Evolutionary conservation across 2,329 filamentous ascomycete genomes (phyloP).

Genomic region (Fusarium protoensiforme): DNA sequence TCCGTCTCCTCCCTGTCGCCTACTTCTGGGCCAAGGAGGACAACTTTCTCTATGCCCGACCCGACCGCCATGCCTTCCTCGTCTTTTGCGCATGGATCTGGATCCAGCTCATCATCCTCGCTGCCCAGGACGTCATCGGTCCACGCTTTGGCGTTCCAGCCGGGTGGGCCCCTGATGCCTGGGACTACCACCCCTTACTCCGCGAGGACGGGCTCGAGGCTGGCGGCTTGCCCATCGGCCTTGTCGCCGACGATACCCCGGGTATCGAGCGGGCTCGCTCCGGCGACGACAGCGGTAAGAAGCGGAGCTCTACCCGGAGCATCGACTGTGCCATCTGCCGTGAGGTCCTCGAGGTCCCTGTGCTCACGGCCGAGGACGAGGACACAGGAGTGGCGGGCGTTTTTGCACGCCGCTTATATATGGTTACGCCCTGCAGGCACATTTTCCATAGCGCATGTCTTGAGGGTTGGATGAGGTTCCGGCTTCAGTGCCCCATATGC

Average conservation of each 20-base stretch:
- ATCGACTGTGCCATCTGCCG: conserved; percentile 98
- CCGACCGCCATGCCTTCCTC: conserved; percentile 73
- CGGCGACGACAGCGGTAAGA: conserved; percentile 50
- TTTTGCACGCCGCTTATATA: conserved; percentile 85
- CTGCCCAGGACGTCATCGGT: conserved; percentile 84
- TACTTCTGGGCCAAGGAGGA: conserved; percentile 85
- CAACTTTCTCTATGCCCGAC: conserved; percentile 83
- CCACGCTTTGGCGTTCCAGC: conserved; percentile 86
- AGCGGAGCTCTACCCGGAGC: conserved; percentile 52
- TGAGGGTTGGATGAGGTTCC: conserved; percentile 95
- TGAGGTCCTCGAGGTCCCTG: conserved; percentile 88
- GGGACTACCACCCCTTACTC: conserved; percentile 94
- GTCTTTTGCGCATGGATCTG: conserved; percentile 80
- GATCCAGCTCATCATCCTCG: conserved; percentile 84
- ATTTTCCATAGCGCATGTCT: conserved; percentile 94
- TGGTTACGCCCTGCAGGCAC: conserved; percentile 97
- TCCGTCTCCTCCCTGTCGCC: conserved; percentile 81
- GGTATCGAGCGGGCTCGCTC: conserved; percentile 43
- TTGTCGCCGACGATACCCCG: conserved; percentile 52
- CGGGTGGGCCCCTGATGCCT: conserved; percentile 77
- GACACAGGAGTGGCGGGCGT: conserved; percentile 72
- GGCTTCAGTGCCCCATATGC: conserved; percentile 95
- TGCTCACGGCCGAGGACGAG: conserved; percentile 71
- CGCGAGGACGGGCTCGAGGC: conserved; percentile 85
- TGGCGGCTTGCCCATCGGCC: conserved; percentile 82